These are phyloP conservation scores for Zanthoxylum bungeanum DNA, from an alignment of 345 rosid genomes.

Conservation along the genomic window DNA sequence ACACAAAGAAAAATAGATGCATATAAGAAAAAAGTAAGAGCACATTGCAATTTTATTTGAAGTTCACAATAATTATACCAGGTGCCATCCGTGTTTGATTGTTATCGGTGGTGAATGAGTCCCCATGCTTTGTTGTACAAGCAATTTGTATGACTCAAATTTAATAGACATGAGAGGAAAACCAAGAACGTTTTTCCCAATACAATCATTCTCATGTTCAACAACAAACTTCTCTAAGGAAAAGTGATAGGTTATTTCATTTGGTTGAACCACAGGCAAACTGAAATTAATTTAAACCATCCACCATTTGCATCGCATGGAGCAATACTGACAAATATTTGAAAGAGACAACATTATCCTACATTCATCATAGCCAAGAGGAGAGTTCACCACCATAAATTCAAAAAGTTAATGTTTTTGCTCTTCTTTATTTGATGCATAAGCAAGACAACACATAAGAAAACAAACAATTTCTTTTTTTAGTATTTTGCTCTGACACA, in stretches of 20 bases:
- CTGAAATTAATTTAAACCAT: background rate
- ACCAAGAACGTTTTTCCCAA: background rate
- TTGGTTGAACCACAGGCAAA: background rate
- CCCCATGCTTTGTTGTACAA: background rate
- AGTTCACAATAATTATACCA: background rate
- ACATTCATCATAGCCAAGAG: too few species aligned
- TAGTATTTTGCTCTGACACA: background rate
- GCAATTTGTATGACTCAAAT: background rate
- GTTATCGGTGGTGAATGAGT: background rate
- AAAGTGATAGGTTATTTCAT: background rate
- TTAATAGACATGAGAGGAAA: background rate
- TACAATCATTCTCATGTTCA: background rate
- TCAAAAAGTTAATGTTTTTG: background rate
- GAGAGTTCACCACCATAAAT: too few species aligned
- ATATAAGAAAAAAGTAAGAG: constrained; percentile 11
- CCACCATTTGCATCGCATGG: background rate
- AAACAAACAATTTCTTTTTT: background rate
- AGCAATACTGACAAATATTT: background rate
- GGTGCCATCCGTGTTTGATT: background rate
- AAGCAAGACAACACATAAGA: background rate
- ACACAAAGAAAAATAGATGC: constrained; percentile 10
- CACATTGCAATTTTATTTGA: constrained; percentile 1
- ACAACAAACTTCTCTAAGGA: background rate
- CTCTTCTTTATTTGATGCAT: background rate
- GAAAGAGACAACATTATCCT: background rate